Percentiles rank a stretch among this genome's conserved stretches.
Conservation (phyloP, 2,329 filamentous ascomycete genomes). For the Epichloe sibirici region DNA sequence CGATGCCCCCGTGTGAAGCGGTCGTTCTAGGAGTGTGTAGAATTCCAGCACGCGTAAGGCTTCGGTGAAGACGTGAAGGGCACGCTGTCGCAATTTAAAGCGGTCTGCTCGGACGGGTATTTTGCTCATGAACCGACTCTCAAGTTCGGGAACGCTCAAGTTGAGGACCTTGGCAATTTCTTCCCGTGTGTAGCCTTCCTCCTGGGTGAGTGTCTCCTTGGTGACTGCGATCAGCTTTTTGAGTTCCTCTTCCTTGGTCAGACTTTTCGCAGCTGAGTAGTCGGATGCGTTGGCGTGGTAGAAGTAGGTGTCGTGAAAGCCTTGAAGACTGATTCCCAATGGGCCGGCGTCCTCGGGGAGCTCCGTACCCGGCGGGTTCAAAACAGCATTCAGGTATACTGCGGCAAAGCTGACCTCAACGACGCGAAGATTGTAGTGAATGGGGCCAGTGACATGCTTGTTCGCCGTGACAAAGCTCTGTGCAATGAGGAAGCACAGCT, state of each 20-base stretch:
- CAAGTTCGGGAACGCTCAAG: conserved; percentile 57
- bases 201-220: conserved; percentile 58
- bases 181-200: conserved; percentile 77
- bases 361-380: conserved; percentile 42
- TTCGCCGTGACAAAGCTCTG: conserved; percentile 90
- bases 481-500: conserved; percentile 83
- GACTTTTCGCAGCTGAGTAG: conserved; percentile 29
- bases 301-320: conserved; percentile 79
- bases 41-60: conserved; percentile 78
- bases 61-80: conserved; percentile 83
- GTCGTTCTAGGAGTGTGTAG: conserved; percentile 58
- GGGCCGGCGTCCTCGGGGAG: conserved; percentile 72
- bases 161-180: conserved; percentile 66
- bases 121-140: conserved; percentile 68
- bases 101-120: conserved; percentile 80
- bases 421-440: conserved; percentile 93
- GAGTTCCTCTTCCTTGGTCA: conserved; percentile 53
- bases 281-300: conserved; percentile 28
- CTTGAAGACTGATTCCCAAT: conserved; percentile 69
- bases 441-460: conserved; percentile 85
- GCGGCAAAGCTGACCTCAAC: conserved; percentile 91
- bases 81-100: conserved; percentile 80
- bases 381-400: conserved; percentile 46
- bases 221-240: conserved; percentile 58
- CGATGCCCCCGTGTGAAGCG: conserved; percentile 26